Conservation (phyloP, 2,329 filamentous ascomycete genomes). For the Byssoonygena ceratinophila region DNA sequence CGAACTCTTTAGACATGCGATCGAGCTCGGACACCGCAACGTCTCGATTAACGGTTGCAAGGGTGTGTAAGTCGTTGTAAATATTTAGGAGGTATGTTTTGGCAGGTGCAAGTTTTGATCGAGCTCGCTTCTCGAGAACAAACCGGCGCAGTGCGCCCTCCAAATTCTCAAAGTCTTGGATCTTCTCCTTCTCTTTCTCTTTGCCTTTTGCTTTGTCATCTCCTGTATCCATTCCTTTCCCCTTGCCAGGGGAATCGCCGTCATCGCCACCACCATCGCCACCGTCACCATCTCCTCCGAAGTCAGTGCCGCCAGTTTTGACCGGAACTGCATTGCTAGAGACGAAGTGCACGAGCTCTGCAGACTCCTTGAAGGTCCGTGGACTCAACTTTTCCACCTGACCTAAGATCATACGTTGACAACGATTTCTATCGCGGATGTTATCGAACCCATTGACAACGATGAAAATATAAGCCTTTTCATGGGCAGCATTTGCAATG, state of each 20-base stretch:
- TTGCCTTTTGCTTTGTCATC: slow-evolving; percentile 51
- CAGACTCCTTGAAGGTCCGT: slow-evolving; percentile 80
- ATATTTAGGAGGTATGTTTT: slow-evolving; percentile 94
- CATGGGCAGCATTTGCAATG: slow-evolving; percentile 85
- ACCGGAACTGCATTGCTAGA: slow-evolving; percentile 91
- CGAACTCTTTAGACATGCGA: slow-evolving; percentile 67
- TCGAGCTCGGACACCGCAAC: slow-evolving; percentile 77
- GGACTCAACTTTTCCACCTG: slow-evolving; percentile 83
- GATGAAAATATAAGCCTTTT: slow-evolving; percentile 98
- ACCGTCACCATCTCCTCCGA: slow-evolving; percentile 43
- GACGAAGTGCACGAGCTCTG: slow-evolving; percentile 92
- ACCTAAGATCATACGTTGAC: slow-evolving; percentile 84
- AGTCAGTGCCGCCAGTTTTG: slow-evolving; percentile 37
- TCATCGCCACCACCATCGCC: slow-evolving; percentile 45
- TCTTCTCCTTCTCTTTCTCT: slow-evolving; percentile 76
- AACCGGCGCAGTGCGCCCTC: slow-evolving; percentile 85
- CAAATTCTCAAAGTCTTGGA: slow-evolving; percentile 78
- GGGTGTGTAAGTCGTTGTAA: slow-evolving; percentile 69
- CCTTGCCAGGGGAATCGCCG: slow-evolving; percentile 25
- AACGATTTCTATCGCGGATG: slow-evolving; percentile 82
- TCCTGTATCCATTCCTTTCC: slow-evolving; percentile 34
- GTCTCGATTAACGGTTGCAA: slow-evolving; percentile 78
- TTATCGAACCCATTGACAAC: slow-evolving; percentile 96
- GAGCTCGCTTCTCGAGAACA: slow-evolving; percentile 86
- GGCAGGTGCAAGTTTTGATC: slow-evolving; percentile 89